These are phyloP conservation scores for Pogostemon cablin DNA, from an alignment of 257 asterid genomes.

Conservation along the genomic window DNA sequence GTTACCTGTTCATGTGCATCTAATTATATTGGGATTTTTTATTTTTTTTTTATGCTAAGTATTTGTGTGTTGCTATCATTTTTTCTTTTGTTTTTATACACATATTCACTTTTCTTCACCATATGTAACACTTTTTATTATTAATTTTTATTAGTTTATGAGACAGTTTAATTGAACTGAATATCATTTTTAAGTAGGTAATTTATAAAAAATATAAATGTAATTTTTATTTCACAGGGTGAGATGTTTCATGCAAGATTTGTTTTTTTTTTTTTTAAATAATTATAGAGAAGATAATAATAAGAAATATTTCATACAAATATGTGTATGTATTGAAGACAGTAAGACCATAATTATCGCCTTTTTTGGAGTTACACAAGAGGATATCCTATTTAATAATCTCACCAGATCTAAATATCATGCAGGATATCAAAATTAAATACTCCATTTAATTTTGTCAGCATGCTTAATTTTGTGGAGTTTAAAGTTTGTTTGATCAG, in stretches of 20 bases:
- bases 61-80: too few species aligned
- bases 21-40: too few species aligned
- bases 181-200: too few species aligned
- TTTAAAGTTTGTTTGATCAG: not conserved
- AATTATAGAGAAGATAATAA: not conserved
- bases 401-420: constrained; percentile 37
- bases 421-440: constrained; percentile 14
- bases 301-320: constrained; percentile 25
- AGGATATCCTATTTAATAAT: constrained; percentile 34
- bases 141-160: too few species aligned
- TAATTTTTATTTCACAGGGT: too few species aligned
- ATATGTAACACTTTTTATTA: too few species aligned
- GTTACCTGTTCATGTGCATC: constrained; percentile 44
- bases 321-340: constrained; percentile 30
- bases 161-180: too few species aligned
- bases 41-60: too few species aligned
- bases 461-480: not conserved
- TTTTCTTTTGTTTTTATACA: too few species aligned
- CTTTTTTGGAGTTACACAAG: constrained; percentile 28
- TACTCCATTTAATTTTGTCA: not conserved
- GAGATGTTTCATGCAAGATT: too few species aligned
- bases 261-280: not conserved
- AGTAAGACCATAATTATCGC: constrained; percentile 37
- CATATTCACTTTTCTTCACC: too few species aligned
- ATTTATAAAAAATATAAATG: too few species aligned